Conservation (phyloP, 2,329 filamentous ascomycete species). For the Trichoderma oligosporum region DNA sequence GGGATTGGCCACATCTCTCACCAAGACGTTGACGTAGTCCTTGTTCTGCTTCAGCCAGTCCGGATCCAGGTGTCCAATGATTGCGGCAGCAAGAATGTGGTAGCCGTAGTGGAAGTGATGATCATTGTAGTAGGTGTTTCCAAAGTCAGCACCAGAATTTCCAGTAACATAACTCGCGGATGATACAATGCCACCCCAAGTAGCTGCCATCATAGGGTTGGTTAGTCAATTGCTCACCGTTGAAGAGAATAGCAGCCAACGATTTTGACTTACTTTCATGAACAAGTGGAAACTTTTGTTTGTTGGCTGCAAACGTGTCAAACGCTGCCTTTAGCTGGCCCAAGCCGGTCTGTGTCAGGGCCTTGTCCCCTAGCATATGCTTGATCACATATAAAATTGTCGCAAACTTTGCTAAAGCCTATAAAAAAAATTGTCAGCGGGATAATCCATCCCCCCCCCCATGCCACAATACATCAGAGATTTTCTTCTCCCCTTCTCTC, state of each 20-base stretch:
- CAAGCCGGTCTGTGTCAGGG: slow-evolving; percentile 56
- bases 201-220: slow-evolving; percentile 35
- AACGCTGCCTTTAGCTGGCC: slow-evolving; percentile 63
- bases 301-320: slow-evolving; percentile 61
- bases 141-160: slow-evolving; percentile 74
- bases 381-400: slow-evolving; percentile 61
- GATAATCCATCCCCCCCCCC: no score
- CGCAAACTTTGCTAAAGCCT: slow-evolving; percentile 74
- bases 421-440: slow-evolving; percentile 21
- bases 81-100: slow-evolving; percentile 79
- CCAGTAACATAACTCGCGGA: slow-evolving; percentile 67
- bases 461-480: no score
- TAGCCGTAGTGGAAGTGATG: slow-evolving; percentile 81
- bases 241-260: neutral
- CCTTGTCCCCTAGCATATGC: slow-evolving; percentile 57
- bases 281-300: slow-evolving; percentile 62
- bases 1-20: slow-evolving; percentile 80
- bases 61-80: slow-evolving; percentile 76
- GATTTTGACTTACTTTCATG: slow-evolving; percentile 52
- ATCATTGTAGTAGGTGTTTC: slow-evolving; percentile 81
- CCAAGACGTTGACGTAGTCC: slow-evolving; percentile 76
- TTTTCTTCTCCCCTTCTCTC: no score
- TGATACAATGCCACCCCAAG: slow-evolving; percentile 79
- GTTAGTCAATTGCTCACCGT: neutral
- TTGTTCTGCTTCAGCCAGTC: slow-evolving; percentile 69